Evolutionary conservation across 257 asterid species (phyloP), one percentile per base, ranked within the genome.

Genomic region (Scutellaria barbata): DNA sequence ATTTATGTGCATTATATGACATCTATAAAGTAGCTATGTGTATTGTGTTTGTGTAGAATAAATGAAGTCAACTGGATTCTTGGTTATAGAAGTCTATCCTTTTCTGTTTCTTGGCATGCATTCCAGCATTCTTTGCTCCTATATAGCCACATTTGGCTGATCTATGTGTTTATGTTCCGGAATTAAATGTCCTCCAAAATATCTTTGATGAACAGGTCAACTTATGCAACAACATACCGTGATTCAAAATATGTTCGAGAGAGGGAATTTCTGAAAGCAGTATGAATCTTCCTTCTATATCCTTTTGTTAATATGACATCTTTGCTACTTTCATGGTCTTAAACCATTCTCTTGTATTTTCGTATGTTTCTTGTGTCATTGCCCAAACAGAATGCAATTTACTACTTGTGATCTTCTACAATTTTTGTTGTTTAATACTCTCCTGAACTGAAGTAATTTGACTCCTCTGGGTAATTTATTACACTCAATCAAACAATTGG

Each of bases 201-300:
- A n/a, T 20, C 46, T 69, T 40, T 51, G 68, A 51, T 62, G 66
- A 73, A 20, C 95, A 92, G 98, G 91, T 87, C 98, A 58, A 94
- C 98, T 70, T 94, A 94, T 84, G 98, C 96, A 68, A 89, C 94
- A 8, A 87, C 98, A 11, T 82, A 81, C 64, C 97, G 98, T 71
- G 98, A 94, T 77, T 94, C 98, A 60, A 91, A 89, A 78, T 91
- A 85, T 81, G 85, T 80, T 73, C 92, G 96, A 63, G 97, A 94
- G 85, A 84, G 95, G 78, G 98, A 94, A 72, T 94, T 94, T 82
- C 87, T 94, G 40, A 83, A 89, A 91, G 92, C 85, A 47, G 98
- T 92, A 86, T 54, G 90, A 56, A 51, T 41, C 59, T 69, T 66
- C 35, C 14, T 14, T 75, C 64, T 13, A 35, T 61, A 56, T 63